phyloP scores from a whole-genome alignment of 2,329 filamentous ascomycete species.

The Fusarium nelsonii region DNA sequence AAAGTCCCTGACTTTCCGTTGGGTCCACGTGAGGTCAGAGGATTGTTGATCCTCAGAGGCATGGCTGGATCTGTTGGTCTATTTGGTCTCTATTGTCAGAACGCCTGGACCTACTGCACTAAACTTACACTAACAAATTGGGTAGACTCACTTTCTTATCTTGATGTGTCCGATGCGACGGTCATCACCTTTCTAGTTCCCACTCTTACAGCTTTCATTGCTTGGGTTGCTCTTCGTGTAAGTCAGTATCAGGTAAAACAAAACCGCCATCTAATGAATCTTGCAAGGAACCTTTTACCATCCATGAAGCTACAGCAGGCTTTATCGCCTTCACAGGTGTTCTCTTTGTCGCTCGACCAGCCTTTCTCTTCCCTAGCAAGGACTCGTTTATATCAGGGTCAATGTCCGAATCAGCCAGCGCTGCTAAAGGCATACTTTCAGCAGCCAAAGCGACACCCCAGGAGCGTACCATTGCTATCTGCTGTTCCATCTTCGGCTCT shows the following conservation, averaged over 20 bases:
- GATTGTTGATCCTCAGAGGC: slow-evolving; percentile 73
- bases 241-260: not conserved
- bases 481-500: slow-evolving; percentile 76
- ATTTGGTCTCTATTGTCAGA: slow-evolving; percentile 66
- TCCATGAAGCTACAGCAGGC: slow-evolving; percentile 76
- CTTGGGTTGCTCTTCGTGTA: slow-evolving; percentile 64
- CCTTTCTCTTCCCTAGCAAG: slow-evolving; percentile 63
- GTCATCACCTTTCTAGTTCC: slow-evolving; percentile 85
- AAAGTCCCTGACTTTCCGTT: slow-evolving; percentile 72
- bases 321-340: slow-evolving; percentile 79
- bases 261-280: fast-evolving
- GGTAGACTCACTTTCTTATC: slow-evolving; percentile 67
- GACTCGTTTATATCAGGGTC: not conserved
- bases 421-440: slow-evolving; percentile 44
- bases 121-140: not conserved
- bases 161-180: slow-evolving; percentile 82
- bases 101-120: fast-evolving
- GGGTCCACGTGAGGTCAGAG: slow-evolving; percentile 71
- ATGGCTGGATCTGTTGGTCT: slow-evolving; percentile 74
- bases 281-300: slow-evolving; percentile 75
- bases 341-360: slow-evolving; percentile 79
- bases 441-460: slow-evolving; percentile 61
- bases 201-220: slow-evolving; percentile 74
- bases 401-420: slow-evolving; percentile 7
- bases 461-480: slow-evolving; percentile 74